Evolutionary conservation across 2,329 filamentous ascomycete species (phyloP).

Genomic region (Teratosphaeria nubilosa): DNA sequence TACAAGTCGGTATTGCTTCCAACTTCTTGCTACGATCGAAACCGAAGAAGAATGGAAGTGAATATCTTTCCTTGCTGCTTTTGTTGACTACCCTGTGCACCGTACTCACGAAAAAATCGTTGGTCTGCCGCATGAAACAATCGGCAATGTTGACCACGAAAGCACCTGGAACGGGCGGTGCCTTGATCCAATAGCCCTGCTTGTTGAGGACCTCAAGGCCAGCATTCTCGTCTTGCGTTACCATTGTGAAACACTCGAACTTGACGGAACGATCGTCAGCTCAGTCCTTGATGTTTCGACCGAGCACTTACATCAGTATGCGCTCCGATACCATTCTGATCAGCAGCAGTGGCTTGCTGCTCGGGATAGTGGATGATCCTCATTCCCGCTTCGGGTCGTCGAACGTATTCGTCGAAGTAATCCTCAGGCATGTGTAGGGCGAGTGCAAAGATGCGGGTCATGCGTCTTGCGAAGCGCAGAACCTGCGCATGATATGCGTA

Average conservation of each 20-base stretch:
- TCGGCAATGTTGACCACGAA: constrained; percentile 43
- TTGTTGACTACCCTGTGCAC: constrained; percentile 9
- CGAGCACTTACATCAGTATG: constrained; percentile 15
- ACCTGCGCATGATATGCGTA: constrained; percentile 28
- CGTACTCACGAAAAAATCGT: constrained; percentile 24
- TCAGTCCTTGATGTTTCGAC: neutral
- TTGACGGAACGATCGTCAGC: constrained; percentile 19
- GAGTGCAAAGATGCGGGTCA: constrained; percentile 33
- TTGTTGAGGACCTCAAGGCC: constrained; percentile 33
- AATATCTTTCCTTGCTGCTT: constrained; percentile 7
- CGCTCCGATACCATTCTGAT: constrained; percentile 29
- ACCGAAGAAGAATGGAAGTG: constrained; percentile 28
- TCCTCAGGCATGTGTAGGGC: constrained; percentile 32
- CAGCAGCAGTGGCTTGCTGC: constrained; percentile 10
- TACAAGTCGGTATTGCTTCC: constrained; percentile 25
- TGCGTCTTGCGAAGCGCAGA: constrained; percentile 27
- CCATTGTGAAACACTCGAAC: constrained; percentile 39
- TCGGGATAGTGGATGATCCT: constrained; percentile 35
- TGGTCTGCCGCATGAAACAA: constrained; percentile 38
- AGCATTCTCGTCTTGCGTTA: constrained; percentile 33
- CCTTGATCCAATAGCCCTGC: constrained; percentile 32
- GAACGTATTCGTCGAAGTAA: constrained; percentile 28
- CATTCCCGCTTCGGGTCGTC: constrained; percentile 28
- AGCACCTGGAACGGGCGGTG: constrained; percentile 32
- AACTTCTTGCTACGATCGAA: constrained; percentile 21